Evolutionary conservation across 495 filamentous ascomycete genomes (phyloP).

Genomic region (Hypoxylon intermedium): DNA sequence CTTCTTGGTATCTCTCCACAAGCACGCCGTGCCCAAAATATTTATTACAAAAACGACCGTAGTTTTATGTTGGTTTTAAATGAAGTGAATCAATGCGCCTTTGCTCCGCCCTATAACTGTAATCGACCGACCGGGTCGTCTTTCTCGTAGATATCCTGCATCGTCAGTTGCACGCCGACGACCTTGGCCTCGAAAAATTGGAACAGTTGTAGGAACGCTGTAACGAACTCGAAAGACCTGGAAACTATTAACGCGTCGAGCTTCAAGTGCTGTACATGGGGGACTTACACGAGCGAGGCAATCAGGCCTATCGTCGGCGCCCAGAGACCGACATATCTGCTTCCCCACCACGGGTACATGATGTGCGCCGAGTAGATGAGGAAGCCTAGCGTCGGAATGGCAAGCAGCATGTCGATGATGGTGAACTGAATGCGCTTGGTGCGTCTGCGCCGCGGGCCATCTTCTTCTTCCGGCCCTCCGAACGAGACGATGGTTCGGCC

Average conservation of each 20-base stretch:
- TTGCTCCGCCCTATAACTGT: conserved; percentile 28
- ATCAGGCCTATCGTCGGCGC: conserved; percentile 41
- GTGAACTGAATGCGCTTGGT: conserved; percentile 39
- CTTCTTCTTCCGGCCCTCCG: conserved; percentile 36
- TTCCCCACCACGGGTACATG: conserved; percentile 43
- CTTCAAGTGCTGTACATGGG: neutral
- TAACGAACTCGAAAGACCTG: conserved; percentile 37
- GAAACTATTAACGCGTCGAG: neutral
- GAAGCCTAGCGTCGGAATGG: conserved; percentile 32
- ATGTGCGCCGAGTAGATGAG: conserved; percentile 40
- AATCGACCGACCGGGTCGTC: conserved; percentile 33
- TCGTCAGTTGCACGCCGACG: conserved; percentile 36
- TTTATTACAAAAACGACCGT: conserved; percentile 37
- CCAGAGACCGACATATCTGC: conserved; percentile 39
- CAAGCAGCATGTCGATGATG: conserved; percentile 34
- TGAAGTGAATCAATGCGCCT: conserved; percentile 9
- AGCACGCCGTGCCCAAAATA: conserved; percentile 19
- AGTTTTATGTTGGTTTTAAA: conserved; percentile 1
- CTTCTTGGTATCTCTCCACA: conserved; percentile 28
- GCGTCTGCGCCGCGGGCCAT: conserved; percentile 28
- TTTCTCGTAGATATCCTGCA: conserved; percentile 40
- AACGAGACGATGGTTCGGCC: conserved; percentile 34
- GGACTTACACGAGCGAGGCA: conserved; percentile 37
- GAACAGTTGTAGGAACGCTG: conserved; percentile 38
- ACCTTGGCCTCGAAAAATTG: conserved; percentile 43